These are phyloP conservation scores for Domatiomyces catenatus DNA, from an alignment of 2,329 filamentous ascomycete species.

Conservation along the genomic window DNA sequence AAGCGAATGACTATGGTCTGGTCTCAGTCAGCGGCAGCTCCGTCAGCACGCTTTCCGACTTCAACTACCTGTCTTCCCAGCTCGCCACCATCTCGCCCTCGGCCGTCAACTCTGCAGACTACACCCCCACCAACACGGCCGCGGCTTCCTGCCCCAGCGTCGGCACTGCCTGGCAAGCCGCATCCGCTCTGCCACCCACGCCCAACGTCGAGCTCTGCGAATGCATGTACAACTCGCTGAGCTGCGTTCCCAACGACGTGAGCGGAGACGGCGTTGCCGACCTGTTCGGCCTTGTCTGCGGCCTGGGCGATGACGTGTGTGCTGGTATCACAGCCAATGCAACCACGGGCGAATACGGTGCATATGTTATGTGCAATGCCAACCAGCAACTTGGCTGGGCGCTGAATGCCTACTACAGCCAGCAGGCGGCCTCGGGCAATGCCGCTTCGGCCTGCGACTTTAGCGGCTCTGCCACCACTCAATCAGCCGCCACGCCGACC, in stretches of 20 bases:
- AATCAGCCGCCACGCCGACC: constrained; percentile 21
- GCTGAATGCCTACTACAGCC: constrained; percentile 30
- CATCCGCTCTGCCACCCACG: constrained; percentile 58
- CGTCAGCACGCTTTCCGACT: constrained; percentile 59
- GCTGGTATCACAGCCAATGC: constrained; percentile 25
- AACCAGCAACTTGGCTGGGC: constrained; percentile 30
- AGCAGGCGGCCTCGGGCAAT: constrained; percentile 22
- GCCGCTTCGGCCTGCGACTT: constrained; percentile 28
- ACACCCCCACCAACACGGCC: constrained; percentile 58
- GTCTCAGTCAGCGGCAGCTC: constrained; percentile 48
- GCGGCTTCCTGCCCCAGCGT: constrained; percentile 55
- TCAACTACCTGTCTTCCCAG: constrained; percentile 53
- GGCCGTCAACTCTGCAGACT: constrained; percentile 49
- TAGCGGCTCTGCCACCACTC: constrained; percentile 25
- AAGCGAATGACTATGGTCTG: constrained; percentile 64
- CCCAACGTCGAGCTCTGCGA: constrained; percentile 66
- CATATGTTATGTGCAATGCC: constrained; percentile 32
- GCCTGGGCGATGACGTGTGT: constrained; percentile 23
- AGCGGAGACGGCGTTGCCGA: constrained; percentile 44
- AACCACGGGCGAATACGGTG: constrained; percentile 29
- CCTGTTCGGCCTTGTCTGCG: constrained; percentile 46
- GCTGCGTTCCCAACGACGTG: constrained; percentile 51
- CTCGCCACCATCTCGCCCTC: constrained; percentile 51
- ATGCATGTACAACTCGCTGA: constrained; percentile 66
- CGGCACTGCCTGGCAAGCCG: constrained; percentile 52